These are phyloP conservation scores for Silene noctiflora DNA, from an alignment of 179 eudicot species.

Conservation along the genomic window DNA sequence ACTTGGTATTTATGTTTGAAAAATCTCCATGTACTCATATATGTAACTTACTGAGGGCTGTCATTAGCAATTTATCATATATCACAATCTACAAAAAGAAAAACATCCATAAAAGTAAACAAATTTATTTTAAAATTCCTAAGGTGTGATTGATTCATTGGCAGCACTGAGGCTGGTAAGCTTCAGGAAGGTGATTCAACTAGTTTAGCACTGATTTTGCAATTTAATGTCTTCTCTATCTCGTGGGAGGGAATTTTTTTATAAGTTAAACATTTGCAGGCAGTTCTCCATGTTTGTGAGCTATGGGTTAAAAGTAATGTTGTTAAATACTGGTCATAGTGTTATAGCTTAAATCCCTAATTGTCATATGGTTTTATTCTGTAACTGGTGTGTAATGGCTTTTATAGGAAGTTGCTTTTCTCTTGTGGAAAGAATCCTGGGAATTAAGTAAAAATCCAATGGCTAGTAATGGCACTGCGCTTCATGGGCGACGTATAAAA, in stretches of 20 bases:
- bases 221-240: background rate
- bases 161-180: background rate
- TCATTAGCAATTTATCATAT: background rate
- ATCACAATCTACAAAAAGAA: background rate
- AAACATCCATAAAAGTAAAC: background rate
- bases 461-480: constrained; percentile 90
- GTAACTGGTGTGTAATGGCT: background rate
- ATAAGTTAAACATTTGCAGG: background rate
- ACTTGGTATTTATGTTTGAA: constrained; percentile 3
- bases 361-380: background rate
- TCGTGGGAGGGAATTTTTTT: background rate
- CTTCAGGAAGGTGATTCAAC: background rate
- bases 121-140: background rate
- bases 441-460: constrained; percentile 75
- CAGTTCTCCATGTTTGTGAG: background rate
- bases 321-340: background rate
- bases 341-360: background rate
- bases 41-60: background rate
- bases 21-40: constrained; percentile 4
- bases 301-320: background rate
- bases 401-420: constrained; percentile 81
- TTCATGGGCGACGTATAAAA: constrained; percentile 91
- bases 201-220: background rate
- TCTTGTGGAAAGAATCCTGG: constrained; percentile 97
- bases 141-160: background rate